A percentile compares a stretch with the other conserved stretches of the same genome.
These are phyloP conservation scores for Blastobotrys indianensis DNA, from an alignment of 1,139 yeast genomes.

Conservation along the genomic window DNA sequence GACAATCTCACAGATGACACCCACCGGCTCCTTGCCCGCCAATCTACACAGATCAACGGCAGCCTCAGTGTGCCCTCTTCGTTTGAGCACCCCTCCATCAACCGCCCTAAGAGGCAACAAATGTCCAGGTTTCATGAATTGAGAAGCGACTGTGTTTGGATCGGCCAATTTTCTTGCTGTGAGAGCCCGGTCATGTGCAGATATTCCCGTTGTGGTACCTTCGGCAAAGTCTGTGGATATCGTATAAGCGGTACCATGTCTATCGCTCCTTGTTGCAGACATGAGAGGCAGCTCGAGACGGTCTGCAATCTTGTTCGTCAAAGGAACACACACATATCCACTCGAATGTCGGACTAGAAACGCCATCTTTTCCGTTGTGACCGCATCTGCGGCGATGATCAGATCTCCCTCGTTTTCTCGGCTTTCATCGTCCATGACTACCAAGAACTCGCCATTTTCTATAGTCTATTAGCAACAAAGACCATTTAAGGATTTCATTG, in stretches of 20 bases:
- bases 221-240: constrained; percentile 73
- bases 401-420: constrained; percentile 98
- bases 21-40: constrained; percentile 78
- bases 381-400: constrained; percentile 79
- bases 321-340: constrained; percentile 92
- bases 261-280: constrained; percentile 53
- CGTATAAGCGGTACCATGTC: constrained; percentile 96
- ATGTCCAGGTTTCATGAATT: constrained; percentile 90
- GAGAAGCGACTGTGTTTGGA: constrained; percentile 48
- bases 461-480: background rate
- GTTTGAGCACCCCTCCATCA: constrained; percentile 70
- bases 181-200: constrained; percentile 88
- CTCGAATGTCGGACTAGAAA: constrained; percentile 79
- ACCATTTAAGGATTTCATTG: too few species aligned
- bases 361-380: constrained; percentile 87
- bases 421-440: constrained; percentile 92
- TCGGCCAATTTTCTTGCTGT: constrained; percentile 72
- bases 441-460: constrained; percentile 78
- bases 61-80: constrained; percentile 99
- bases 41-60: constrained; percentile 80
- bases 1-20: constrained; percentile 90
- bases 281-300: constrained; percentile 72
- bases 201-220: constrained; percentile 96
- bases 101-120: constrained; percentile 87
- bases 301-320: constrained; percentile 74